Evolutionary conservation across 345 rosid species (phyloP).

Genomic region (Lenwebbia sp.): DNA sequence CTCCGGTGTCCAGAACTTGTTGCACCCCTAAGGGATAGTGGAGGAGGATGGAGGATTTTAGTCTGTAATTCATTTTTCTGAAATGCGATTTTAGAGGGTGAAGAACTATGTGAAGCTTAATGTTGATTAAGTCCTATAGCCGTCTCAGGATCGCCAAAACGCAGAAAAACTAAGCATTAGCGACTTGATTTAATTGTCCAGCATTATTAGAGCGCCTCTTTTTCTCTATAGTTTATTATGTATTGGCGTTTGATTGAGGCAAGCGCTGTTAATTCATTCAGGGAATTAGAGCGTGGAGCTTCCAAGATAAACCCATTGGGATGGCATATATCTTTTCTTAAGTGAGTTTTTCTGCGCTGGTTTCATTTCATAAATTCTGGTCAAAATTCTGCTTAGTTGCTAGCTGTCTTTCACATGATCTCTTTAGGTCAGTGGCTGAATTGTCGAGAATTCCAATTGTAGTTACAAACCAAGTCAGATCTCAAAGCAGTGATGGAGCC

Average conservation of each 20-base stretch:
- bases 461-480: conserved; percentile 89
- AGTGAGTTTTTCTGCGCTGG: conserved; percentile 23
- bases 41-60: background rate
- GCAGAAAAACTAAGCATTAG: background rate
- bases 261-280: conserved; percentile 5
- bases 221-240: background rate
- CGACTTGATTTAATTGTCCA: background rate
- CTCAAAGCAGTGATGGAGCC: conserved; percentile 39
- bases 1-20: background rate
- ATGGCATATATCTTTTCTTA: conserved; percentile 82
- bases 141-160: background rate
- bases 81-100: background rate
- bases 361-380: background rate
- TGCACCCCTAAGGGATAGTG: background rate
- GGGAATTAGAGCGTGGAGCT: conserved; percentile 43
- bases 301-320: conserved; percentile 45
- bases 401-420: background rate
- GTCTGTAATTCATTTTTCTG: background rate
- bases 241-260: background rate
- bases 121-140: background rate
- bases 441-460: conserved; percentile 68
- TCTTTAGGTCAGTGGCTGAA: conserved; percentile 69
- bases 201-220: background rate
- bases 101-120: background rate
- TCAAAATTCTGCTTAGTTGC: background rate